A percentile compares a stretch with the other conserved stretches of the same genome.
Evolutionary conservation across 768 basidiomycete species (phyloP).

Genomic region (Hygrophoropsis aurantiaca): DNA sequence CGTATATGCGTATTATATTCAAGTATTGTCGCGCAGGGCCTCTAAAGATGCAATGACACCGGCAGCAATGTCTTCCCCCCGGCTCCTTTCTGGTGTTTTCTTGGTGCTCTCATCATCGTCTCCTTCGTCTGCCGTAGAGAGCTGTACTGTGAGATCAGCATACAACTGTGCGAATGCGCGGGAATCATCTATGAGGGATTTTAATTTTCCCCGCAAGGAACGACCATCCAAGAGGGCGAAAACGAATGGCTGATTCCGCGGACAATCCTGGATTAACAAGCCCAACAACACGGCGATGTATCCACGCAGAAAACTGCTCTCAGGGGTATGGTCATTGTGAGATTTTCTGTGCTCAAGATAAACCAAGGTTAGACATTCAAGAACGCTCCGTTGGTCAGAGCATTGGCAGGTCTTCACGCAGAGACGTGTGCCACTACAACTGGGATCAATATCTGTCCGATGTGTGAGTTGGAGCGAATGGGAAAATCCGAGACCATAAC

Average conservation of each 20-base stretch:
- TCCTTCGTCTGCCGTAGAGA: conserved; percentile 14
- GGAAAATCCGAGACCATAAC: neutral
- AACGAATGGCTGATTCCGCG: conserved; percentile 30
- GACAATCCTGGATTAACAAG: conserved; percentile 38
- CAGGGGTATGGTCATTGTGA: conserved; percentile 23
- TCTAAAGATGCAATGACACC: conserved; percentile 58
- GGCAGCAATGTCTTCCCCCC: conserved; percentile 43
- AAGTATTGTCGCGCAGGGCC: conserved; percentile 23
- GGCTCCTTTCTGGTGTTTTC: conserved; percentile 21
- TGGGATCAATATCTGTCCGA: conserved; percentile 47
- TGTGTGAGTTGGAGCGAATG: conserved; percentile 1
- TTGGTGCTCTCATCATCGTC: neutral
- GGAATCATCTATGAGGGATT: conserved; percentile 34
- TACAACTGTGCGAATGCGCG: conserved; percentile 44
- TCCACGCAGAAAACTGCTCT: conserved; percentile 60
- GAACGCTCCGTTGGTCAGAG: conserved; percentile 37
- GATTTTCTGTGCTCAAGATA: conserved; percentile 40
- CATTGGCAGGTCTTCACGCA: conserved; percentile 62
- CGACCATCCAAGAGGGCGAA: conserved; percentile 35
- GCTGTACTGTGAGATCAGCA: conserved; percentile 28
- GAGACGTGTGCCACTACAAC: conserved; percentile 45
- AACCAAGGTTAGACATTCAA: conserved; percentile 51
- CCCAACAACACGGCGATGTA: conserved; percentile 78
- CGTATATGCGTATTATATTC: conserved; percentile 19
- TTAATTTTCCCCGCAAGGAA: conserved; percentile 28